Evolutionary conservation across 2,329 filamentous ascomycete species (phyloP).

Genomic region (Periglandula ipomoeae): DNA sequence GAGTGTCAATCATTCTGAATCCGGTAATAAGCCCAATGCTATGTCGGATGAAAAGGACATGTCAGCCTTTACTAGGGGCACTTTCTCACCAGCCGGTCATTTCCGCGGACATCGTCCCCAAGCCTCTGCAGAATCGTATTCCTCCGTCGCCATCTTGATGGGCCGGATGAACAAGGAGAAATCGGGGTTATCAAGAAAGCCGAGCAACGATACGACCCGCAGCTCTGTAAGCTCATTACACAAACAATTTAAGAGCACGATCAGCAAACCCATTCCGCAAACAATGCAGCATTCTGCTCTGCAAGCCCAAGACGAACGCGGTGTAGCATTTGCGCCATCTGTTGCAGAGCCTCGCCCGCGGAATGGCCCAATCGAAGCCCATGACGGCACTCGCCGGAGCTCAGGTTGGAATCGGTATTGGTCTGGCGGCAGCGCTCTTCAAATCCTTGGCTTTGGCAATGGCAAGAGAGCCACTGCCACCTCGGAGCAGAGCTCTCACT

Average conservation of each 20-base stretch:
- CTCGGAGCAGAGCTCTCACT: constrained; percentile 48
- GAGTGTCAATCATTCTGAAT: constrained; percentile 40
- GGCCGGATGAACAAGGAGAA: constrained; percentile 47
- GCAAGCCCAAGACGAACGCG: constrained; percentile 31
- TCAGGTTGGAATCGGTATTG: constrained; percentile 74
- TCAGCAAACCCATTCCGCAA: constrained; percentile 52
- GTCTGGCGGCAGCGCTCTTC: constrained; percentile 61
- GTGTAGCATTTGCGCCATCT: constrained; percentile 28
- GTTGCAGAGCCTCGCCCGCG: constrained; percentile 27
- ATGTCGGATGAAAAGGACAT: constrained; percentile 49
- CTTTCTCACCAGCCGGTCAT: constrained; percentile 24
- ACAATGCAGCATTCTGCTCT: constrained; percentile 23
- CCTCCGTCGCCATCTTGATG: constrained; percentile 57
- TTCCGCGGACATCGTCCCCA: constrained; percentile 44
- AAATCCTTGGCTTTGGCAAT: constrained; percentile 51
- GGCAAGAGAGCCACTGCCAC: constrained; percentile 40
- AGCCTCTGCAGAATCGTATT: constrained; percentile 48
- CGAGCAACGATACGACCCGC: constrained; percentile 44
- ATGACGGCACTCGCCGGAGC: constrained; percentile 46
- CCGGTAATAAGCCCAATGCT: constrained; percentile 30
- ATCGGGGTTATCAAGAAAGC: constrained; percentile 36
- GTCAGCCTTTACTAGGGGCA: constrained; percentile 37
- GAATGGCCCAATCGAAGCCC: constrained; percentile 22
- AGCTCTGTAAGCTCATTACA: constrained; percentile 45
- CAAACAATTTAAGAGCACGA: constrained; percentile 53